phyloP scores from a whole-genome alignment of 2,329 filamentous ascomycete species.

The Sporothrix mexicana region DNA sequence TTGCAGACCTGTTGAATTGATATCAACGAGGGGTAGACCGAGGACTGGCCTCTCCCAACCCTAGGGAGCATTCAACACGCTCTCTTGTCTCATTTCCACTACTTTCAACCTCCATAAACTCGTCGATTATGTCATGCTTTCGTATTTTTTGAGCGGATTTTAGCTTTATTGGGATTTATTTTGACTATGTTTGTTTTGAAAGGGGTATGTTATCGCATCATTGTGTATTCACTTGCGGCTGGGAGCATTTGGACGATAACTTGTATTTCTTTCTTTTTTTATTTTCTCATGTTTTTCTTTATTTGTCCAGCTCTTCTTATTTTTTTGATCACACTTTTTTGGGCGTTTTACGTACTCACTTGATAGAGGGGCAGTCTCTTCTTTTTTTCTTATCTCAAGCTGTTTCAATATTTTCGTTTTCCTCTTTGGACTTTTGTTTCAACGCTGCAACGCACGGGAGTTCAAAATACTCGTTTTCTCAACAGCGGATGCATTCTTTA shows the following conservation, averaged over 20 bases:
- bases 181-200: background rate
- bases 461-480: background rate
- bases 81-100: too few species aligned
- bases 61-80: too few species aligned
- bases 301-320: background rate
- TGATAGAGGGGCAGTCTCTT: slow-evolving; percentile 4
- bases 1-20: background rate
- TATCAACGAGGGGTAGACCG: background rate
- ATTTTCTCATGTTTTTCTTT: background rate
- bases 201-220: background rate
- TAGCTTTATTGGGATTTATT: background rate
- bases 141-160: background rate
- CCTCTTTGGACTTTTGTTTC: background rate
- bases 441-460: background rate
- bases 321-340: background rate
- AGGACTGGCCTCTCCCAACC: background rate
- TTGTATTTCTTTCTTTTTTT: background rate
- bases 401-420: background rate
- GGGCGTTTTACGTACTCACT: background rate
- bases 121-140: background rate
- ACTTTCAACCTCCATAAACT: too few species aligned
- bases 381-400: background rate
- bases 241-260: slow-evolving; percentile 19
- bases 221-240: background rate
- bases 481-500: too few species aligned